phyloP scores from a whole-genome alignment of 108 stramenopile genomes.

The Aurantiochytrium sp. region DNA sequence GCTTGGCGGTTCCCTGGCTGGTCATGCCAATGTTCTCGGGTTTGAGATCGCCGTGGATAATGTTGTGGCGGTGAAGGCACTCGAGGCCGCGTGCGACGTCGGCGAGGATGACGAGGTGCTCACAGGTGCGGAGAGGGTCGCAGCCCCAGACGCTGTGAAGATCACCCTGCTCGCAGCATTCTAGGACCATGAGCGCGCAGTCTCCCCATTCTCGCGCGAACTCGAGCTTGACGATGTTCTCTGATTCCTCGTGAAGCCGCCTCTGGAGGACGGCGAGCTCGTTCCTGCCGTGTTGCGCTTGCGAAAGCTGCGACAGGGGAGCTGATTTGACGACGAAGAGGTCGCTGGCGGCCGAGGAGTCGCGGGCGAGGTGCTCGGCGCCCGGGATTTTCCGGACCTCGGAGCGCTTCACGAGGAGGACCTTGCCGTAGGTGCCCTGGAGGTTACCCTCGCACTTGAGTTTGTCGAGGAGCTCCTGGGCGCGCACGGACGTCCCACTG shows the following conservation, averaged over 20 bases:
- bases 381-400: not conserved
- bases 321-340: not conserved
- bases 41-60: slow-evolving; percentile 47
- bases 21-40: slow-evolving; percentile 41
- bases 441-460: not conserved
- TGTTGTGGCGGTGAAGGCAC: slow-evolving; percentile 20
- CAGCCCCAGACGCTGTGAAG: not conserved
- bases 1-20: slow-evolving; percentile 11
- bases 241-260: not conserved
- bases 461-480: not conserved
- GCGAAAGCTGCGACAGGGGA: not conserved
- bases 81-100: slow-evolving; percentile 30
- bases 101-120: not conserved
- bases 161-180: slow-evolving; percentile 24
- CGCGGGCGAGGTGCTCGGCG: not conserved
- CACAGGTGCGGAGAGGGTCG: not conserved
- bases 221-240: not conserved
- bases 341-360: not conserved
- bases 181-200: not conserved
- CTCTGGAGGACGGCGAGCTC: not conserved
- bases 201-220: not conserved
- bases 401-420: not conserved
- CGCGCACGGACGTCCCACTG: not conserved
- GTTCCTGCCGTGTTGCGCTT: not conserved
- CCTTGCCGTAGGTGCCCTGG: not conserved